Percentiles rank a stretch among this genome's conserved stretches.
Conservation (phyloP, 2,329 filamentous ascomycete genomes). For the Botrytis fabae region DNA sequence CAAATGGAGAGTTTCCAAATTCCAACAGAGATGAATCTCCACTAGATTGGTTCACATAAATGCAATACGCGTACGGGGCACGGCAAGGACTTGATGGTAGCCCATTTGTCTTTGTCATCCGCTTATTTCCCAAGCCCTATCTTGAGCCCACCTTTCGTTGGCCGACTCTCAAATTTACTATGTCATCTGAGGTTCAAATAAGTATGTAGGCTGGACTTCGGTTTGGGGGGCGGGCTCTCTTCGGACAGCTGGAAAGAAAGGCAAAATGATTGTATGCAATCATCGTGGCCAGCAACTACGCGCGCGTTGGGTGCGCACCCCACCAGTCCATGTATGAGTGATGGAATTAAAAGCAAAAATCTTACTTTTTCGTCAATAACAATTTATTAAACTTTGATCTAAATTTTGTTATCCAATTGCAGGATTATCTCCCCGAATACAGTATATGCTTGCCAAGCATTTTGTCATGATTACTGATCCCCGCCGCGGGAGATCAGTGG, state of each 20-base stretch:
- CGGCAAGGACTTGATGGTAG: background rate
- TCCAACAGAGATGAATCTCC: background rate
- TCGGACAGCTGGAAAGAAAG: constrained; percentile 1
- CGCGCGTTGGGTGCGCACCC: background rate
- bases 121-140: background rate
- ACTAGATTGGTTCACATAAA: background rate
- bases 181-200: background rate
- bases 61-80: background rate
- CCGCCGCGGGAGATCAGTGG: constrained; percentile 13
- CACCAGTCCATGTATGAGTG: constrained; percentile 1
- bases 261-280: background rate
- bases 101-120: constrained; percentile 2
- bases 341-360: background rate
- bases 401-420: constrained; percentile 6
- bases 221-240: background rate
- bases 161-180: background rate
- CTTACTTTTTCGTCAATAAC: background rate
- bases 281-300: background rate
- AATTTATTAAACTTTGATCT: constrained; percentile 13
- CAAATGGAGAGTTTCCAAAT: background rate
- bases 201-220: constrained; percentile 6
- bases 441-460: background rate
- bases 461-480: constrained; percentile 17
- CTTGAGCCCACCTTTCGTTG: background rate
- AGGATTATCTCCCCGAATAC: background rate